phyloP scores from a whole-genome alignment of 177 flowering plant species.

The Vitis hybrid region DNA sequence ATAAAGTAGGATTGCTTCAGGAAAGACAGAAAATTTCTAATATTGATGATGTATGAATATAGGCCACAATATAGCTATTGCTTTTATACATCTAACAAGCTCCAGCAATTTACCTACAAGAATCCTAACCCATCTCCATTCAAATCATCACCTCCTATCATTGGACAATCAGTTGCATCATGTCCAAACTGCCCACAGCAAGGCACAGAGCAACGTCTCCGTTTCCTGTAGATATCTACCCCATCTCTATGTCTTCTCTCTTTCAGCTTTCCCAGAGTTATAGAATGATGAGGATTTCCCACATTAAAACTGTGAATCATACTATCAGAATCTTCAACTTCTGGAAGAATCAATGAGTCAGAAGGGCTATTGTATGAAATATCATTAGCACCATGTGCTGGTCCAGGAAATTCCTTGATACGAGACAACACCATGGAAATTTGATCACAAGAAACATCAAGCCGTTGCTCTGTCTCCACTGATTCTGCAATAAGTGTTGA shows the following conservation, averaged over 20 bases:
- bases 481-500: constrained; percentile 57
- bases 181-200: constrained; percentile 72
- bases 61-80: constrained; percentile 6
- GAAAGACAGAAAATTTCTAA: no score
- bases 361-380: constrained; percentile 43
- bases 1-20: no score
- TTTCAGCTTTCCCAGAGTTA: constrained; percentile 41
- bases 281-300: constrained; percentile 35
- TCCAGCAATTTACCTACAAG: constrained; percentile 29
- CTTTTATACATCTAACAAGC: constrained; percentile 1
- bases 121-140: constrained; percentile 55
- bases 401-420: constrained; percentile 41
- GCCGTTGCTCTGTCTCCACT: constrained; percentile 45
- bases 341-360: constrained; percentile 23
- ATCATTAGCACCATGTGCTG: constrained; percentile 26
- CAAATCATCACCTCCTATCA: constrained; percentile 50
- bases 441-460: constrained; percentile 54
- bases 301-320: constrained; percentile 43
- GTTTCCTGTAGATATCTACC: constrained; percentile 45
- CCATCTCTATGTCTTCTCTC: constrained; percentile 47
- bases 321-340: constrained; percentile 49
- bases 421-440: constrained; percentile 43
- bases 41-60: no score
- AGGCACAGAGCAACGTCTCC: constrained; percentile 51
- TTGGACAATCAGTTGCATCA: constrained; percentile 55